A percentile compares a stretch with the other conserved stretches of the same genome.
Conservation (phyloP, 2,329 filamentous ascomycete genomes). For the Fusarium sp. region DNA sequence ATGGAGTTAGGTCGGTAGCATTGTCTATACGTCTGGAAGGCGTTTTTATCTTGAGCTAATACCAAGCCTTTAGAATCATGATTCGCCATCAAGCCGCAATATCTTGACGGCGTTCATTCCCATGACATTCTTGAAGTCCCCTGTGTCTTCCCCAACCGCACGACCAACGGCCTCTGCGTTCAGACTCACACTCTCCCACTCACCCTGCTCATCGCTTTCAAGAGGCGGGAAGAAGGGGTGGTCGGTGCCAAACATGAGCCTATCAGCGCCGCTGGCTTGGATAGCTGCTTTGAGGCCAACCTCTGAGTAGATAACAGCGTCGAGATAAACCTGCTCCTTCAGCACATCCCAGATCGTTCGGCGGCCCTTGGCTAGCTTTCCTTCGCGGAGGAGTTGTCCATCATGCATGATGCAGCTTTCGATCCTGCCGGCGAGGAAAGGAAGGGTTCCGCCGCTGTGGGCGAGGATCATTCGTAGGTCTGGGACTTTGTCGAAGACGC, state of each 20-base stretch:
- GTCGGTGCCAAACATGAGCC: conserved; percentile 85
- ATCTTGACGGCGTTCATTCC: conserved; percentile 70
- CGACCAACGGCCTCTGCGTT: conserved; percentile 66
- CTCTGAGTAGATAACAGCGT: conserved; percentile 86
- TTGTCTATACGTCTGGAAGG: conserved; percentile 33
- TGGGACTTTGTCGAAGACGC: conserved; percentile 83
- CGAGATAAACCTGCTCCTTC: conserved; percentile 83
- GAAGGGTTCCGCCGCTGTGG: conserved; percentile 88
- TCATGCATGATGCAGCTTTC: conserved; percentile 91
- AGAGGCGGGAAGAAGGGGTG: conserved; percentile 89
- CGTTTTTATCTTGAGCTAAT: conserved; percentile 40
- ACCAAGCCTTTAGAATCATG: conserved; percentile 36
- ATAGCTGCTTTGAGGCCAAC: conserved; percentile 79
- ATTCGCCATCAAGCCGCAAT: conserved; percentile 53
- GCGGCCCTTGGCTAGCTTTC: conserved; percentile 63
- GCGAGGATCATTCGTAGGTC: conserved; percentile 81
- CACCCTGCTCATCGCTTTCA: conserved; percentile 68
- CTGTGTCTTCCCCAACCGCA: conserved; percentile 61
- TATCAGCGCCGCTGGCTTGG: conserved; percentile 74
- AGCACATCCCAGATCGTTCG: conserved; percentile 69
- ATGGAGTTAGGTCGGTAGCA: conserved; percentile 37
- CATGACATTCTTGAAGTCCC: conserved; percentile 65
- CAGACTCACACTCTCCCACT: conserved; percentile 76
- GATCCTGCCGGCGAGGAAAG: conserved; percentile 88
- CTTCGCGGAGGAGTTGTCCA: conserved; percentile 75